These are phyloP conservation scores for Starmerella davenportii DNA, from an alignment of 805 yeast genomes.

Conservation along the genomic window DNA sequence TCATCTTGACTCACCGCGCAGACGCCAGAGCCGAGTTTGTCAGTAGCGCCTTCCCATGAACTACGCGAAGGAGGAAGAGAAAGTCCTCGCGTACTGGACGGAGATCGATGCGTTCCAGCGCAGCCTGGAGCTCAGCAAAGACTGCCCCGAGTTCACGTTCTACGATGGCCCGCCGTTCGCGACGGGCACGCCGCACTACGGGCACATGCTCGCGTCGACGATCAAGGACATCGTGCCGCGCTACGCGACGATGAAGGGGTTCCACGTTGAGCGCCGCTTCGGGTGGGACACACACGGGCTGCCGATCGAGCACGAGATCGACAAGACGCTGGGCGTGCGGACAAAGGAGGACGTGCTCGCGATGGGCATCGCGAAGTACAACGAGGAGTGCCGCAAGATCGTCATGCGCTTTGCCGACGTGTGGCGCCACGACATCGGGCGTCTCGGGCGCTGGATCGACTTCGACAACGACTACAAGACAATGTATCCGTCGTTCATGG, in stretches of 20 bases:
- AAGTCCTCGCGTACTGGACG: slow-evolving; percentile 63
- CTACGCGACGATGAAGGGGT: slow-evolving; percentile 95
- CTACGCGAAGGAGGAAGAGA: slow-evolving; percentile 82
- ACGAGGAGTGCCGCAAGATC: slow-evolving; percentile 84
- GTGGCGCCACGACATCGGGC: slow-evolving; percentile 84
- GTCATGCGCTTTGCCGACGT: slow-evolving; percentile 94
- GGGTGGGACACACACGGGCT: slow-evolving; percentile 99
- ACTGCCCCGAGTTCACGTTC: slow-evolving; percentile 71
- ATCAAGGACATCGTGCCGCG: slow-evolving; percentile 94
- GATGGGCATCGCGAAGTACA: slow-evolving; percentile 86
- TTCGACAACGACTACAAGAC: slow-evolving; percentile 97
- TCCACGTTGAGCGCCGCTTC: slow-evolving; percentile 87
- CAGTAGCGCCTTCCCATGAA: slow-evolving; percentile 24
- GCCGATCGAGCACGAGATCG: slow-evolving; percentile 96
- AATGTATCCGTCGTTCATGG: slow-evolving; percentile 90
- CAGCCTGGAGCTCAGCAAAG: slow-evolving; percentile 66
- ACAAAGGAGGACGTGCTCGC: slow-evolving; percentile 88
- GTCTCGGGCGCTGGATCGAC: slow-evolving; percentile 98
- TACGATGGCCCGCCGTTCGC: slow-evolving; percentile 99
- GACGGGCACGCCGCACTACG: slow-evolving; percentile 98
- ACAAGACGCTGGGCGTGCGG: slow-evolving; percentile 84
- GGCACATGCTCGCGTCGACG: slow-evolving; percentile 92
- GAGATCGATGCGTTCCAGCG: slow-evolving; percentile 89
- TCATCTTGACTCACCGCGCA: too few species aligned
- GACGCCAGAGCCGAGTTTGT: too few species aligned